These are phyloP conservation scores for Diospyros kaki DNA, from an alignment of 148 eudicot species.

Conservation along the genomic window DNA sequence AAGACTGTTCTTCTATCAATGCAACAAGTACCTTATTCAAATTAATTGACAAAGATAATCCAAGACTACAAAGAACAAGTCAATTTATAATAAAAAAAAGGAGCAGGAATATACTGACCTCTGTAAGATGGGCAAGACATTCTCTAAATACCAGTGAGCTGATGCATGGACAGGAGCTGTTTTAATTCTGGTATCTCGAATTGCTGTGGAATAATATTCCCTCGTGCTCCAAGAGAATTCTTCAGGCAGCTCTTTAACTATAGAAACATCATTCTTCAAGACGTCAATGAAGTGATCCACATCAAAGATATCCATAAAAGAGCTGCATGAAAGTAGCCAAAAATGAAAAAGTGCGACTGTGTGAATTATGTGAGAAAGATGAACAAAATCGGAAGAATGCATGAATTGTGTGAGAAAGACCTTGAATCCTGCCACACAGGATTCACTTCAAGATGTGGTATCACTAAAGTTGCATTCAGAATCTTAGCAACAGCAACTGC, in stretches of 20 bases:
- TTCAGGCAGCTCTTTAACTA: slow-evolving; percentile 73
- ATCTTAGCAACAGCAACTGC: slow-evolving; percentile 98
- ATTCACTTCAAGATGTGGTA: slow-evolving; percentile 94
- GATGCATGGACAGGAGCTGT: slow-evolving; percentile 95
- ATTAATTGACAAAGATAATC: background rate
- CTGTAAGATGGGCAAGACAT: slow-evolving; percentile 71
- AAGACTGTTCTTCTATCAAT: background rate
- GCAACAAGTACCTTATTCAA: background rate
- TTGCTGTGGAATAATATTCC: slow-evolving; percentile 87
- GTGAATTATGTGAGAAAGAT: background rate
- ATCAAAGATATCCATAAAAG: slow-evolving; percentile 79
- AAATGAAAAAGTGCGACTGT: no score
- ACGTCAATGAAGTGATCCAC: slow-evolving; percentile 79
- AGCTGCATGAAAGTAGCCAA: slow-evolving; percentile 34
- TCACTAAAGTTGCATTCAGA: slow-evolving; percentile 88
- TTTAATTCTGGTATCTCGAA: slow-evolving; percentile 86
- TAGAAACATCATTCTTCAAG: slow-evolving; percentile 56
- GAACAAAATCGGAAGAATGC: background rate
- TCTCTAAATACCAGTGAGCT: slow-evolving; percentile 85
- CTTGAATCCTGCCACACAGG: slow-evolving; percentile 98
- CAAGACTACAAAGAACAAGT: background rate
- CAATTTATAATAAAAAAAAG: background rate
- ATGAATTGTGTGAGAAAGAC: slow-evolving; percentile 24
- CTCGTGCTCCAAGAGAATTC: slow-evolving; percentile 90
- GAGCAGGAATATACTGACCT: slow-evolving; percentile 41